Evolutionary conservation across 1,284 basidiomycete genomes (phyloP).

Genomic region (Trichosporon coremiiforme): DNA sequence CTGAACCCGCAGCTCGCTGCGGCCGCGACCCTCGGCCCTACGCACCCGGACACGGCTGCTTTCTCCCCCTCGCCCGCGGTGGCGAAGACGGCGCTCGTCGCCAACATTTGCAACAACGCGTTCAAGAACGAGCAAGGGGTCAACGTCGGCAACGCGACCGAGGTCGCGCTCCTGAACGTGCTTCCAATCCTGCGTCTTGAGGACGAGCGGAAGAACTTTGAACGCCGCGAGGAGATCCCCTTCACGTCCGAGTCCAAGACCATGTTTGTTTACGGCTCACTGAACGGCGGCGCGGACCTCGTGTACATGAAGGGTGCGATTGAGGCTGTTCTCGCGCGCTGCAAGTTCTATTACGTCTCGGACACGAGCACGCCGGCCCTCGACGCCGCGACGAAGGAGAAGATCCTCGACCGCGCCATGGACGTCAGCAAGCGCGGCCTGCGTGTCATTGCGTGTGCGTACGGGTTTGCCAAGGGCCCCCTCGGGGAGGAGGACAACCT

Average conservation of each 20-base stretch:
- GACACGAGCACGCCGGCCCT: conserved; percentile 79
- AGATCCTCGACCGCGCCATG: conserved; percentile 71
- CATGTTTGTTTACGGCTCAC: conserved; percentile 82
- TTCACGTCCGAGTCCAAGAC: conserved; percentile 93
- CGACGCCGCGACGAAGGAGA: conserved; percentile 67
- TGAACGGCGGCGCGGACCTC: conserved; percentile 64
- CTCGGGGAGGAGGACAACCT: conserved; percentile 61
- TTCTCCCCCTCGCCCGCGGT: conserved; percentile 59
- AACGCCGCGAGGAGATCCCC: conserved; percentile 73
- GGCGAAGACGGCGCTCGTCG: conserved; percentile 68
- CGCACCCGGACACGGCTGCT: conserved; percentile 60
- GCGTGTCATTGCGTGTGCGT: conserved; percentile 87
- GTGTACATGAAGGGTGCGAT: conserved; percentile 93
- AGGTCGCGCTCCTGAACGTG: conserved; percentile 86
- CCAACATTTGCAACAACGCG: conserved; percentile 62
- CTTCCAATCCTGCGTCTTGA: conserved; percentile 69
- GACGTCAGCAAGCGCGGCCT: conserved; percentile 74
- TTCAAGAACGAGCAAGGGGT: conserved; percentile 70
- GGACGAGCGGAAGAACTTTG: conserved; percentile 73
- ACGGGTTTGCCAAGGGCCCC: conserved; percentile 62
- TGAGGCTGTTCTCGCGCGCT: conserved; percentile 79
- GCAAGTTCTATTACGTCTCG: conserved; percentile 82
- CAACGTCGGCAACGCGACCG: conserved; percentile 82
- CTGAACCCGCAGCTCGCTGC: conserved; percentile 62
- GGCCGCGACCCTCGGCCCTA: conserved; percentile 61